Evolutionary conservation across 345 rosid species (phyloP), one percentile per base, ranked within the genome.

Genomic region (Diplotaxis tenuifolia): DNA sequence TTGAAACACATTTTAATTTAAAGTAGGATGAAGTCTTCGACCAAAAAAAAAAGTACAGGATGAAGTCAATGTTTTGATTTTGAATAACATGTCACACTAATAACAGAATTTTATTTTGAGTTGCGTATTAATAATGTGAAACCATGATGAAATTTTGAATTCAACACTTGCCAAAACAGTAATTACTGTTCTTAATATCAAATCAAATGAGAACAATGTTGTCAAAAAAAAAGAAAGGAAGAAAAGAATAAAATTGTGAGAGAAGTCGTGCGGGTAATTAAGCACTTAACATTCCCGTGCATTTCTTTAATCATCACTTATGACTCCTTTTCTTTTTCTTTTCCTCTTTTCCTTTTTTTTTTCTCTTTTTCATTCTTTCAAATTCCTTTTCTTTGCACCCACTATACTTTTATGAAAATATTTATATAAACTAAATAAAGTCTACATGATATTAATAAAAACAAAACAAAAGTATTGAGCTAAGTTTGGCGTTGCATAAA

Each of bases 241-340:
- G 18, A 47, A 47, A 47, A 47, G 19, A 9, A 47, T 20, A 47
- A 42, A 25, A 60, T 67, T 49, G 55, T 5, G 62, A 62, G 72
- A 76, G 72, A 71, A 71, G 76, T 77, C 80, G 80, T 77, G 80
- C 76, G 80, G 80, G 76, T 71, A 77, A 77, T 77, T 71, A 77
- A 77, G 72, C 80, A 77, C 80, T 77, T 77, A 71, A 71, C 72
- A 77, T 65, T 77, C 80, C 72, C 80, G 76, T 77, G 80, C 80
- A 77, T 27, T 77, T 65, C 68, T 77, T 77, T 77, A 77, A 77
- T 77, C 76, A 77, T 77, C 68, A 71, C 80, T 70, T 70, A 62
- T 68, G 7, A 12, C 22, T 9, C 38, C 36, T 34, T 50, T 34
- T 55, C 49, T 25, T 11, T 23, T 52, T 32, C 29, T 53, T 27